These are phyloP conservation scores for Salinomyces thailandicus DNA, from an alignment of 2,329 filamentous ascomycete genomes.

Conservation along the genomic window DNA sequence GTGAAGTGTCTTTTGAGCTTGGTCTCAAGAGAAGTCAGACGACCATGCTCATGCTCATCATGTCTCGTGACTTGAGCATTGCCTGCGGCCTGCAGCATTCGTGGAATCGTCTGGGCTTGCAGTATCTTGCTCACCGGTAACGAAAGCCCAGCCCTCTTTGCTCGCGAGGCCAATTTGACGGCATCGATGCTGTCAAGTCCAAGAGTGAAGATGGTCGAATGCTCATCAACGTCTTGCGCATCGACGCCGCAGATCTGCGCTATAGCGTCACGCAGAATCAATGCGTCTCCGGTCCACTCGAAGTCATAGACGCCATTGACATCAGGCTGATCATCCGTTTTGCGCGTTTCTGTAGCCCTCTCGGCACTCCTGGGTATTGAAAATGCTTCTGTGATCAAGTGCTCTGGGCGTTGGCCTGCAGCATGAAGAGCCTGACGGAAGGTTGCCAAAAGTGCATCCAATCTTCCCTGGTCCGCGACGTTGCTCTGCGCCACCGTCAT, in stretches of 20 bases:
- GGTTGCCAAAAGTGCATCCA: slow-evolving; percentile 31
- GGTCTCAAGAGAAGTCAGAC: slow-evolving; percentile 3
- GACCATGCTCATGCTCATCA: slow-evolving; percentile 6
- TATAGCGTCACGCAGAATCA: slow-evolving; percentile 50
- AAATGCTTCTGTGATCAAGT: slow-evolving; percentile 13
- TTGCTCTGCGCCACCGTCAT: slow-evolving; percentile 50
- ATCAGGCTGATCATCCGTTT: not conserved
- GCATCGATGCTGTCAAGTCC: slow-evolving; percentile 88
- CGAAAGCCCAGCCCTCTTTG: slow-evolving; percentile 50
- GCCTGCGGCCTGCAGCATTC: slow-evolving; percentile 37
- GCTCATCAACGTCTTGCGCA: slow-evolving; percentile 42
- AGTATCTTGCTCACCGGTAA: slow-evolving; percentile 70
- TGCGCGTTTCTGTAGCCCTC: not conserved
- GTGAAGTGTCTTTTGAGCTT: slow-evolving; percentile 1
- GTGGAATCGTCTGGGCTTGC: slow-evolving; percentile 55
- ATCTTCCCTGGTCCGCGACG: slow-evolving; percentile 27
- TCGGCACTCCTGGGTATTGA: not conserved
- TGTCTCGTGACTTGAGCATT: not conserved
- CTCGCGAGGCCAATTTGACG: slow-evolving; percentile 67
- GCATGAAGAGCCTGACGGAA: slow-evolving; percentile 33
- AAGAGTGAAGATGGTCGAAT: slow-evolving; percentile 64
- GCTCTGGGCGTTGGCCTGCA: slow-evolving; percentile 27
- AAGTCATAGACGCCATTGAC: slow-evolving; percentile 32
- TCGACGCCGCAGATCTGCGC: slow-evolving; percentile 49
- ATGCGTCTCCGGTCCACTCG: slow-evolving; percentile 48